These are phyloP conservation scores for Trichoderma arundinaceum DNA, from an alignment of 2,329 filamentous ascomycete genomes.

Conservation along the genomic window DNA sequence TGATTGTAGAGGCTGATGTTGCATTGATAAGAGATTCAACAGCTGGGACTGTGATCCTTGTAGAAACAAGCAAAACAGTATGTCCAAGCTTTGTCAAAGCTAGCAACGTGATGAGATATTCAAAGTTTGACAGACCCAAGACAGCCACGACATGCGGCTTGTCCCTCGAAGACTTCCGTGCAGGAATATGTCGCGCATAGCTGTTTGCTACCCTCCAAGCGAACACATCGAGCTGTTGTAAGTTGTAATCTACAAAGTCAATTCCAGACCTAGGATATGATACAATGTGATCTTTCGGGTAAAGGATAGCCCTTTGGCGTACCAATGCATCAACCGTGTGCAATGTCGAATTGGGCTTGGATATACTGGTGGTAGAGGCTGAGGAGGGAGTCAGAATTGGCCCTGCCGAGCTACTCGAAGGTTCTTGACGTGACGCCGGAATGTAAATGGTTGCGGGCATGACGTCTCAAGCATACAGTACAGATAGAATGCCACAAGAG, in stretches of 20 bases:
- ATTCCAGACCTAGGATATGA: conserved; percentile 15
- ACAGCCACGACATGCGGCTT: conserved; percentile 17
- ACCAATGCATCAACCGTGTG: conserved; percentile 18
- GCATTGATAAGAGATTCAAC: conserved; percentile 22
- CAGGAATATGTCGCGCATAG: background rate
- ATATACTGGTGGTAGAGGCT: background rate
- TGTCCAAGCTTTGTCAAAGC: conserved; percentile 22
- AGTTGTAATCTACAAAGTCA: conserved; percentile 8
- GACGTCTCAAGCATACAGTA: background rate
- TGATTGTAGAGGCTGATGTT: conserved; percentile 15
- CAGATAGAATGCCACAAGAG: background rate
- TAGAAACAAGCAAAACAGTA: conserved; percentile 13
- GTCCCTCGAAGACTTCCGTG: background rate
- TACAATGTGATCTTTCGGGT: conserved; percentile 15
- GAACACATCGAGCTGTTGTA: conserved; percentile 17
- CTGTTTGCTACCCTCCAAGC: conserved; percentile 19
- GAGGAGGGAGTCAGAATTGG: background rate
- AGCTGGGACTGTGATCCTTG: conserved; percentile 14
- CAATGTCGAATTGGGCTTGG: background rate
- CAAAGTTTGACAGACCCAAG: conserved; percentile 14
- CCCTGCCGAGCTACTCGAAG: background rate
- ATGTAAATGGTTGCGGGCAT: conserved; percentile 9
- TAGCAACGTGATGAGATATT: conserved; percentile 22
- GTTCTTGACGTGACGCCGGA: background rate
- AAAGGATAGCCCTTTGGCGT: background rate